These are phyloP conservation scores for Magnusiomyces fungicola DNA, from an alignment of 1,139 yeast genomes.

Conservation along the genomic window DNA sequence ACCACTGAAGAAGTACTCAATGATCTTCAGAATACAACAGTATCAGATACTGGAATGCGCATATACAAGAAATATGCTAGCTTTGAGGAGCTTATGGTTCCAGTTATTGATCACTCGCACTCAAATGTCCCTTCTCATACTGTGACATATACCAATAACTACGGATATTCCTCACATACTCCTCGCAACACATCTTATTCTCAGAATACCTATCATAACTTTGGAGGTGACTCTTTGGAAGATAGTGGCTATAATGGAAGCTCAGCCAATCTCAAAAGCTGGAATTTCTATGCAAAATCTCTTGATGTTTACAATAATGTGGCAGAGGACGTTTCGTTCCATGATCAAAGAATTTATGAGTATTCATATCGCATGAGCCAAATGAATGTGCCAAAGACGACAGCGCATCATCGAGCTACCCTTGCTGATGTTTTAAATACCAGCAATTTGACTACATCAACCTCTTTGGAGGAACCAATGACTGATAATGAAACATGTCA, in stretches of 20 bases:
- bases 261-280: not conserved
- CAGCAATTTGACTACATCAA: not conserved
- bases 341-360: slow-evolving; percentile 3
- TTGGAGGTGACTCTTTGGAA: no score
- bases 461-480: not conserved
- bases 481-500: not conserved
- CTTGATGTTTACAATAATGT: slow-evolving; percentile 1
- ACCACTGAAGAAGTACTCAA: not conserved
- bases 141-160: not conserved
- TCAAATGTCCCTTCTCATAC: not conserved
- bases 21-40: not conserved
- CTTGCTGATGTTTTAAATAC: not conserved
- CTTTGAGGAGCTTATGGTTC: slow-evolving; percentile 5
- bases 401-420: not conserved
- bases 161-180: no score
- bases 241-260: no score
- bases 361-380: not conserved
- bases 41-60: slow-evolving; percentile 3
- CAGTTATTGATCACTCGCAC: not conserved
- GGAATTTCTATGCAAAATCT: slow-evolving; percentile 1
- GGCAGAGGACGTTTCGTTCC: not conserved
- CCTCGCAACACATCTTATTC: no score
- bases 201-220: no score
- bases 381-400: not conserved
- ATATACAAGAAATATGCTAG: slow-evolving; percentile 1